phyloP scores from a whole-genome alignment of 2,329 filamentous ascomycete species.

The Alternaria arborescens region DNA sequence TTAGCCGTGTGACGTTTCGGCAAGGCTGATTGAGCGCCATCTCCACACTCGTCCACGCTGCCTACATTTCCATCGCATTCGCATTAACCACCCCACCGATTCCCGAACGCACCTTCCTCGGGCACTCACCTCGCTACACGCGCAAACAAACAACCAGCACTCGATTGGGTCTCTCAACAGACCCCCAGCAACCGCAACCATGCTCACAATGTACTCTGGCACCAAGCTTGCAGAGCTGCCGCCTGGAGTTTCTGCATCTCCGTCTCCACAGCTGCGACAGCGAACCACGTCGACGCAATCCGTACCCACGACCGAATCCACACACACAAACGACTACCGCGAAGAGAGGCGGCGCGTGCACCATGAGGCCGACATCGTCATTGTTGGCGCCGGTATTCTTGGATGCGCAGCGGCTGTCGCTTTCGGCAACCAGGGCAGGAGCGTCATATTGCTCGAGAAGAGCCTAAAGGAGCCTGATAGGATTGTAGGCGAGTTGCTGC shows the following conservation, averaged over 20 bases:
- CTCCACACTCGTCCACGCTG: neutral
- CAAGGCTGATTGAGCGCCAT: neutral
- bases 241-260: slow-evolving; percentile 27
- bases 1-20: slow-evolving; percentile 18
- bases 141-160: neutral
- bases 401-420: slow-evolving; percentile 87
- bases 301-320: slow-evolving; percentile 21
- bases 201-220: slow-evolving; percentile 39
- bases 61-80: neutral
- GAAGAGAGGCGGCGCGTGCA: slow-evolving; percentile 62
- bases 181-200: slow-evolving; percentile 21
- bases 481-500: slow-evolving; percentile 93
- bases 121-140: neutral
- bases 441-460: slow-evolving; percentile 87
- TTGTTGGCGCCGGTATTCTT: slow-evolving; percentile 90
- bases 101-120: neutral
- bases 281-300: slow-evolving; percentile 24
- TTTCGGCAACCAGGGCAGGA: slow-evolving; percentile 87
- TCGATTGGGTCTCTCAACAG: slow-evolving; percentile 22
- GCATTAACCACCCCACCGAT: neutral
- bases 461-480: slow-evolving; percentile 92
- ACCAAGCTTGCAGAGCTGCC: slow-evolving; percentile 36
- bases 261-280: slow-evolving; percentile 21
- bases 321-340: slow-evolving; percentile 31
- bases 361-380: slow-evolving; percentile 80